Evolutionary conservation across 441 rosid genomes (phyloP).

Genomic region (Jatropha multifida): DNA sequence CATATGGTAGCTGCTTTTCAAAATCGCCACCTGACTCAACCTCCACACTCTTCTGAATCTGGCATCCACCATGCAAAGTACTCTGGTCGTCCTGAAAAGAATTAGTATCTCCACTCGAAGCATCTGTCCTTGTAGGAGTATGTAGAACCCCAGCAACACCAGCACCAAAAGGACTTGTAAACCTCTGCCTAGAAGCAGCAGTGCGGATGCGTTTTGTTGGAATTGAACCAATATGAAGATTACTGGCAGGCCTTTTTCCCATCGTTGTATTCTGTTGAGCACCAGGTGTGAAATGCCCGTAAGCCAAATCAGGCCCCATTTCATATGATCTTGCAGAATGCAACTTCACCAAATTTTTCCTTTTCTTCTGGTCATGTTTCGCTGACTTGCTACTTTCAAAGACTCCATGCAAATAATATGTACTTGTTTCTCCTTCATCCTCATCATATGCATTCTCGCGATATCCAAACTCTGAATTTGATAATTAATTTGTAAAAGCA

Average conservation of each 20-base stretch:
- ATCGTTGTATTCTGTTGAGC: conserved; percentile 49
- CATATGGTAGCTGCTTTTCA: conserved; percentile 73
- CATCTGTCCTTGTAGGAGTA: conserved; percentile 71
- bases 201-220: conserved; percentile 95
- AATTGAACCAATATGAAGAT: conserved; percentile 59
- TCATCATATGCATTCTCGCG: conserved; percentile 60
- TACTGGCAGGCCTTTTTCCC: conserved; percentile 74
- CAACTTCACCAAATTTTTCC: conserved; percentile 53
- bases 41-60: conserved; percentile 76
- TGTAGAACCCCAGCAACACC: conserved; percentile 54
- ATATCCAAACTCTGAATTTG: conserved; percentile 57
- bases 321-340: conserved; percentile 66
- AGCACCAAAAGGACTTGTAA: conserved; percentile 60
- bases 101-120: conserved; percentile 97
- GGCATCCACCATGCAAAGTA: conserved; percentile 77
- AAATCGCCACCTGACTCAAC: conserved; percentile 76
- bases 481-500: conserved; percentile 31
- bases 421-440: conserved; percentile 87
- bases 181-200: conserved; percentile 89
- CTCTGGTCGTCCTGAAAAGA: conserved; percentile 97
- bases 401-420: conserved; percentile 67
- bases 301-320: conserved; percentile 58
- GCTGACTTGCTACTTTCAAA: conserved; percentile 58
- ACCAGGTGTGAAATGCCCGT: conserved; percentile 44
- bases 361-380: conserved; percentile 62